phyloP scores from a whole-genome alignment of 2,329 filamentous ascomycete species.

The Aspergillus transmontanensis region DNA sequence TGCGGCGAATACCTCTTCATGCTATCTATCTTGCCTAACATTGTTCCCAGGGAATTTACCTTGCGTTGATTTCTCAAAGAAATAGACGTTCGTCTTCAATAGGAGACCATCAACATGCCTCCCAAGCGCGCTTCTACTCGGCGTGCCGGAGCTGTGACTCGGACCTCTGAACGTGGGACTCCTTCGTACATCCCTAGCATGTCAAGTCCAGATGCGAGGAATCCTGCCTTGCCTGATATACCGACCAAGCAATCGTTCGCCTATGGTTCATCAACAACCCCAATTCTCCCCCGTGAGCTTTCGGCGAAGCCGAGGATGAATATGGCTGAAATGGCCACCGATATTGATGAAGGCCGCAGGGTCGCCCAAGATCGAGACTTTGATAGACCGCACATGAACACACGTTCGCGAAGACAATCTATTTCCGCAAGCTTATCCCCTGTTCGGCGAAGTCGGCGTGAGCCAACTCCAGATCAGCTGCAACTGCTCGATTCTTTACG shows the following conservation, averaged over 20 bases:
- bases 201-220: constrained; percentile 21
- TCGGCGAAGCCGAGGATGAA: constrained; percentile 32
- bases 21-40: neutral
- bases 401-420: constrained; percentile 16
- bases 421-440: constrained; percentile 20
- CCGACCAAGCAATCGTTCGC: constrained; percentile 44
- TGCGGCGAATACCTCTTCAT: neutral
- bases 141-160: constrained; percentile 16
- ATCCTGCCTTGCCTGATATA: constrained; percentile 38
- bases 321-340: constrained; percentile 35
- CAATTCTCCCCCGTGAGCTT: constrained; percentile 38
- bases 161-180: constrained; percentile 3
- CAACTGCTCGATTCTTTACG: constrained; percentile 34
- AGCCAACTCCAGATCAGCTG: constrained; percentile 38
- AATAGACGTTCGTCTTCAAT: neutral
- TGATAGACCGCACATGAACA: constrained; percentile 16
- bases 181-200: constrained; percentile 19
- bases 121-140: constrained; percentile 26
- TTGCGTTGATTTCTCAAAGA: neutral
- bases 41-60: neutral
- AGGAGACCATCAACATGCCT: constrained; percentile 22
- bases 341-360: constrained; percentile 35
- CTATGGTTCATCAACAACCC: constrained; percentile 42
- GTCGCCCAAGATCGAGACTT: constrained; percentile 28
- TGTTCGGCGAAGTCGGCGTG: constrained; percentile 27